A percentile compares a stretch with the other conserved stretches of the same genome.
Evolutionary conservation across 306 rosid genomes (phyloP).

Genomic region (Parietaria judaica): DNA sequence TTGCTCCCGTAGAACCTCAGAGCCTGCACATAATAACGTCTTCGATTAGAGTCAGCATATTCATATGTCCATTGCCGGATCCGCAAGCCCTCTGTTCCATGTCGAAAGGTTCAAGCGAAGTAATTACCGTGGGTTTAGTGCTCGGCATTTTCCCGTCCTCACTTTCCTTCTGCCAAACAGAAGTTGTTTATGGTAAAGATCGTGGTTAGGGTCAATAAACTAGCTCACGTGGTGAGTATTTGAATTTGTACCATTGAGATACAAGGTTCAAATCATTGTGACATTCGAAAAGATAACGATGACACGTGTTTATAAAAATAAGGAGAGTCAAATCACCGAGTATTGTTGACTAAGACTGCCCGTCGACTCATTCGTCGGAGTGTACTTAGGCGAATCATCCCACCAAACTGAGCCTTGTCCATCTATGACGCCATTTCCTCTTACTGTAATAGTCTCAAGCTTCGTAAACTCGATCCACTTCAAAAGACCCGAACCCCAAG

Average conservation of each 20-base stretch:
- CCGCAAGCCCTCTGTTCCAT: neutral
- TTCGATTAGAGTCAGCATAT: neutral
- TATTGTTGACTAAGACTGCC: neutral
- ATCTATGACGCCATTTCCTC: constrained; percentile 66
- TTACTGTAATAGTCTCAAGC: constrained; percentile 39
- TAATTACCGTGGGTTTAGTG: constrained; percentile 57
- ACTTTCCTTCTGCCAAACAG: constrained; percentile 14
- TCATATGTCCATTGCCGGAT: too few relatives aligned
- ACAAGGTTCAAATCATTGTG: neutral
- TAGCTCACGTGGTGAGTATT: too few relatives aligned
- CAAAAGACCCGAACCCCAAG: constrained; percentile 60
- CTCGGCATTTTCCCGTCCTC: constrained; percentile 27
- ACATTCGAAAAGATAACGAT: neutral
- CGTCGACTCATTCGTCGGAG: constrained; percentile 17
- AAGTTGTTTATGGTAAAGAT: neutral
- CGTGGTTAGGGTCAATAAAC: neutral
- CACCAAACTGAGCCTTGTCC: constrained; percentile 87
- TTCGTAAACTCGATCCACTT: constrained; percentile 66
- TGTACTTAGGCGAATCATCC: constrained; percentile 34
- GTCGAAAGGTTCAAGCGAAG: neutral
- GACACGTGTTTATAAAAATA: neutral
- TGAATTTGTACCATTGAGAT: too few relatives aligned
- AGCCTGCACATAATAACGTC: constrained; percentile 32
- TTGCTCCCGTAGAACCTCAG: constrained; percentile 64
- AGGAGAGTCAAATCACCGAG: neutral